Base-by-base conservation (phyloP, 176 grass and related monocot genomes). In the Lolium perenne region DNA sequence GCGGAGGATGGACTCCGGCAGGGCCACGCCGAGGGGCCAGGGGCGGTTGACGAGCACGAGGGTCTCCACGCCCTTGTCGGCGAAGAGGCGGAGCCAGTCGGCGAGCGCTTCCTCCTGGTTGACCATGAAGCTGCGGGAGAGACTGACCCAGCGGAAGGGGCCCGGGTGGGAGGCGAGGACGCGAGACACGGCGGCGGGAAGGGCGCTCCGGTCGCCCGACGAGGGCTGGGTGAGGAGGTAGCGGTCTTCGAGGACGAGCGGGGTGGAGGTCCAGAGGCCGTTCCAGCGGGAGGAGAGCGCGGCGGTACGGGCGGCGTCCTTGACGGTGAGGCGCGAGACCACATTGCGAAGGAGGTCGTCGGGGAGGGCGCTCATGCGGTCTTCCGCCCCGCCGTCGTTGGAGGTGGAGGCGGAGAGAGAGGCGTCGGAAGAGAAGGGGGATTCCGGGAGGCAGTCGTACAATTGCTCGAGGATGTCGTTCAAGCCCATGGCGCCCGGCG, bases 321-420 rank as follows among this genome's bases (percentile, higher is more conserved):
- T 83, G 74, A 16, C 5, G 55, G 64, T 49, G 65, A 90, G 83
- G 73, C 45, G 65, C 78, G 66, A 79, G 46, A 87, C 29, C 8
- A 87, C n/a, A 3, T 35, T 3, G 45, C 61, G 38, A 35, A 46
- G 84, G 56, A 87, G 32, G 11, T 76, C 78, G 72, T 86, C 79
- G 18, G 88, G 79, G 77, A 90, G 88, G n/a, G 69, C 50, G 53
- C 63, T 62, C 71, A 90, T 63, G 71, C 20, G 38, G 32, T 86
- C 88, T 78, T 62, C 38, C 11, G n/a, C 84, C 22, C 54, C 77
- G 38, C 47, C 7, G 53, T 2, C 56, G 55, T 10, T 10, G 38
- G 20, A 6, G 59, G 43, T 12, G 58, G 47, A 10, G 50, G 23
- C 71, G 71, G 11, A 32, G 21, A 77, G 76, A 7, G 81, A 15